Evolutionary conservation across 23 red algal genomes (phyloP), one percentile per base, ranked within the genome.

Genomic region (Agarophyton chilense): DNA sequence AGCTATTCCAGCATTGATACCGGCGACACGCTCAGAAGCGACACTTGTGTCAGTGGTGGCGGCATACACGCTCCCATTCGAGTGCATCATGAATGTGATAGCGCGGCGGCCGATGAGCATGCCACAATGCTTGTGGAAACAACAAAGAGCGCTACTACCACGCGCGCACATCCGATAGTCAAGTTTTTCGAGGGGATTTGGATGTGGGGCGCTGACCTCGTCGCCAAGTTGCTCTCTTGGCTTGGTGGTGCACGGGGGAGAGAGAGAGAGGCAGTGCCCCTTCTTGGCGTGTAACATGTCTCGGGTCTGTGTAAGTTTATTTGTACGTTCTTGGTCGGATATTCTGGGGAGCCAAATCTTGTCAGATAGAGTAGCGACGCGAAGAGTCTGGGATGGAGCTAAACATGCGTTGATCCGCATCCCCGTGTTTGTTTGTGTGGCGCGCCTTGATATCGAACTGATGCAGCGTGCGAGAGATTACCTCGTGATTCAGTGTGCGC

Each of bases 1-100:
- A 65, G 60, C 31, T 65, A 65, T 36, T 65, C 60, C 60, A 65
- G 60, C 60, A 65, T 65, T 12, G 60, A 65, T 36, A 65, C 60
- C 2, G 60, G 60, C 60, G 60, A 65, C 60, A 65, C 60, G 60
- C 60, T 65, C 25, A 65, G 60, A 36, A 65, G 60, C 31, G 60
- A 65, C 60, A 65, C 60, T 18, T 33, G 60, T 65, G 60, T 65
- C 8, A 65, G 60, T 18, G 60, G 25, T 36, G 32, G 60, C 31
- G 60, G 13, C 10, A 2, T 2, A 36, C 60, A 65, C 60, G 35
- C 60, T 14, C 4, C 60, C 31, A 18, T 65, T 11, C 60, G 31
- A 1, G 29, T 65, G 60, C 60, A 65, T 14, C 28, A 65, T 18
- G 60, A 65, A 25, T 65, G 29, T 36, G 60, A 33, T 18, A 65